phyloP scores from a whole-genome alignment of 2,329 filamentous ascomycete species.

The Samsoniella hepiali region DNA sequence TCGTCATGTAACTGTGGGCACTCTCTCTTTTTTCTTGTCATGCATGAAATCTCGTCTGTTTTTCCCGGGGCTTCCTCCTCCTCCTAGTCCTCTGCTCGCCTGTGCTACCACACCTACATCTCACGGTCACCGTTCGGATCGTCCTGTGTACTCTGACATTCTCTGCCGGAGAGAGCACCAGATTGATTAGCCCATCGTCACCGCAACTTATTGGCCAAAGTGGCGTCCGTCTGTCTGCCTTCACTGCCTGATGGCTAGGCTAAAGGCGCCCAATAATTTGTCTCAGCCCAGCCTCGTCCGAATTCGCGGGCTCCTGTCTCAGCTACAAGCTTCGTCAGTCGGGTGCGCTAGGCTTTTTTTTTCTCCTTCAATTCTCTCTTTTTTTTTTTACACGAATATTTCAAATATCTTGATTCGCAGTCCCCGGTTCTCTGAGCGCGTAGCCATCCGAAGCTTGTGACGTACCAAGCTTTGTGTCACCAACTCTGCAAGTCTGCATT shows the following conservation, averaged over 20 bases:
- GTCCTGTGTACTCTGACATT: background rate
- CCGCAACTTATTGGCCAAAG: background rate
- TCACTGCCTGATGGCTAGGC: background rate
- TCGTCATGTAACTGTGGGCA: background rate
- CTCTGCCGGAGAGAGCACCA: background rate
- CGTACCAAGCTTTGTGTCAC: too few species aligned
- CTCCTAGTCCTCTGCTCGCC: too few species aligned
- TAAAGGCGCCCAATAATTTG: background rate
- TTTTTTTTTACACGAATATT: background rate
- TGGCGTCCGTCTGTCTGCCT: background rate
- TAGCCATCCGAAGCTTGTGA: too few species aligned
- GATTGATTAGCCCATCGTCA: background rate
- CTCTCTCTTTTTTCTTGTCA: background rate
- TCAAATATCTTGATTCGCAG: background rate
- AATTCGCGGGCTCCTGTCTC: background rate
- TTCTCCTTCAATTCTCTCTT: too few species aligned
- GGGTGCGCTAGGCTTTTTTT: background rate
- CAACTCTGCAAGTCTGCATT: too few species aligned
- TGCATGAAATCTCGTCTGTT: background rate
- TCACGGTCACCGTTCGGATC: background rate
- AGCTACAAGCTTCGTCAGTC: background rate
- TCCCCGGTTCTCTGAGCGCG: too few species aligned
- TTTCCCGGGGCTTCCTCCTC: background rate
- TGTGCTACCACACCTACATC: too few species aligned
- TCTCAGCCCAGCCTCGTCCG: constrained; percentile 9